These are phyloP conservation scores for Purpureocillium lavendulum DNA, from an alignment of 2,329 filamentous ascomycete species.

Conservation along the genomic window DNA sequence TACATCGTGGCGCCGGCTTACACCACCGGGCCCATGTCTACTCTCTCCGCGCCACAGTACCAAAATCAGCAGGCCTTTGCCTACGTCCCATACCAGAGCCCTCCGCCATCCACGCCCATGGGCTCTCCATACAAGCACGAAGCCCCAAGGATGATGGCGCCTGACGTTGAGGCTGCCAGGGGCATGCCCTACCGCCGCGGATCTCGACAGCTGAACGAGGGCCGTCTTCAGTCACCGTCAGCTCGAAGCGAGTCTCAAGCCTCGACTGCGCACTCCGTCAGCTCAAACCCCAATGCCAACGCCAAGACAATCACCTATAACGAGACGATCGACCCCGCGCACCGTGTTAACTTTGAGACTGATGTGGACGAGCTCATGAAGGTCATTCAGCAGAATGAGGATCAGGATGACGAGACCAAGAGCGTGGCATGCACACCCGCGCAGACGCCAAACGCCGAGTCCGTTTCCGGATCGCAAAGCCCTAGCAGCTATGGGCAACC, in stretches of 20 bases:
- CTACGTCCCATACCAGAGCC: conserved; percentile 33
- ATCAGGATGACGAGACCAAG: conserved; percentile 22
- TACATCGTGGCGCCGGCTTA: conserved; percentile 39
- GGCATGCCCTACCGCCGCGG: conserved; percentile 15
- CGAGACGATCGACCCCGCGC: conserved; percentile 34
- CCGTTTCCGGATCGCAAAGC: conserved; percentile 10
- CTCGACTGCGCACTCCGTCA: conserved; percentile 14
- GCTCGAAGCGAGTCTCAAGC: conserved; percentile 22
- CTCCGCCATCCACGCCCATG: conserved; percentile 22
- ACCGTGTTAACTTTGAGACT: conserved; percentile 63
- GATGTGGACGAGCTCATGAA: conserved; percentile 85
- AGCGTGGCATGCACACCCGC: conserved; percentile 16
- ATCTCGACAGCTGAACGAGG: conserved; percentile 19
- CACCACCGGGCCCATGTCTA: conserved; percentile 31
- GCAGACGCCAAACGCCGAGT: conserved; percentile 10
- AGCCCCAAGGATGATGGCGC: conserved; percentile 9
- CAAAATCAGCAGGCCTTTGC: conserved; percentile 32
- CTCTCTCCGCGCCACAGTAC: conserved; percentile 33
- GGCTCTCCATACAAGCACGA: conserved; percentile 24
- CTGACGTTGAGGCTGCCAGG: conserved; percentile 15
- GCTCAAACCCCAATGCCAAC: conserved; percentile 19
- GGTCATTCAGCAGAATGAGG: conserved; percentile 65
- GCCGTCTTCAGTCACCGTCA: conserved; percentile 22
- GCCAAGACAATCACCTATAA: conserved; percentile 36
- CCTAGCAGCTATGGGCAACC: conserved; percentile 21